Base-by-base conservation (phyloP, 495 filamentous ascomycete genomes). In the Penicillium maclennaniae region DNA sequence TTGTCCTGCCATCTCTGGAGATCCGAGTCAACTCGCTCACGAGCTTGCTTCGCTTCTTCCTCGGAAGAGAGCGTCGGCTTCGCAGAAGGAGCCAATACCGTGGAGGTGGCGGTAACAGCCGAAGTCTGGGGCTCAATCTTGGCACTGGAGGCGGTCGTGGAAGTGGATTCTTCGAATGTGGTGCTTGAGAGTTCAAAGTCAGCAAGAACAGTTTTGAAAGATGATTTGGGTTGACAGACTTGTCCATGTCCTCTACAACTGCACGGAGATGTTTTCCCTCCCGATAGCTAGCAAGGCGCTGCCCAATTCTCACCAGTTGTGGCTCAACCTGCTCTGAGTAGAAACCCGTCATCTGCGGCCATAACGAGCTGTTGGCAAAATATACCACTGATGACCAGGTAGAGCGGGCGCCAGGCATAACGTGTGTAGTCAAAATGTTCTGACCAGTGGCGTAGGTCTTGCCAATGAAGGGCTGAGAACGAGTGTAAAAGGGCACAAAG, bases 321-420 rank as follows among this genome's bases (percentile, higher is more conserved):
- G 95, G 95, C 70, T 97, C 91, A 7, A 99, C 92, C 58, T 92
- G 93, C 63, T 93, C 83, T 28, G 85, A 85, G 59, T 96, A 97
- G 10, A 96, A 70, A 21, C 89, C 79, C 25, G 85, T 79, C 7
- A 97, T 20, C 59, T 84, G 83, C 7, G 91, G 91, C 87, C 87
- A 93, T 12, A 96, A 60, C 2, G 81, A 87, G 40, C 82, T 77
- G 45, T 87, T 83, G 12, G 89, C 72, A 59, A 95, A 88, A n/a
- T 78, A 68, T 43, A 80, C 79, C 2, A 77, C 79, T 27, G 81
- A 83, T 14, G 82, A 79, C 82, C 85, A 89, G 4, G 82, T 83
- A 72, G 79, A 86, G 43, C 80, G 80, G 2, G 80, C 79, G 43
- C 88, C 81, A 3, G 93, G 93, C 38, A 92, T 68, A 15, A 83